Evolutionary conservation across 2,329 filamentous ascomycete genomes (phyloP).

Genomic region (Fusarium sp.): DNA sequence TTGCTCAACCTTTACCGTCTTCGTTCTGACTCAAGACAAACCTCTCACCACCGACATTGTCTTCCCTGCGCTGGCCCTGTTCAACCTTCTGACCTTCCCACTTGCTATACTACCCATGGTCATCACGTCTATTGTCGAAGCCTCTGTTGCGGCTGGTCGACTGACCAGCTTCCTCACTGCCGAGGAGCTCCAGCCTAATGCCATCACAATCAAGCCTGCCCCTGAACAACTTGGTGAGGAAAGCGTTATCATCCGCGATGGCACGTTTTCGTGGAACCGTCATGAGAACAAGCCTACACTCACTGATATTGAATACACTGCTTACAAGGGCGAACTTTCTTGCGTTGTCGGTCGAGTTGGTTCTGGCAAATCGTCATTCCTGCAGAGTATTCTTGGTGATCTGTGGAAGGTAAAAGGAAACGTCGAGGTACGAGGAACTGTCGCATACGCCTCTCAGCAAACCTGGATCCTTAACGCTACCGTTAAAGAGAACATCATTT

Average conservation of each 20-base stretch:
- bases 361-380: slow-evolving; percentile 90
- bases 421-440: slow-evolving; percentile 82
- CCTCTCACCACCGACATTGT: slow-evolving; percentile 94
- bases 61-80: slow-evolving; percentile 90
- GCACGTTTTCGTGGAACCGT: slow-evolving; percentile 94
- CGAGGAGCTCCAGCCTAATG: slow-evolving; percentile 90
- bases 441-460: slow-evolving; percentile 93
- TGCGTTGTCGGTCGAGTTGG: slow-evolving; percentile 97
- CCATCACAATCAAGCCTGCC: slow-evolving; percentile 75
- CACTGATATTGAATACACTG: slow-evolving; percentile 86
- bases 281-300: slow-evolving; percentile 78
- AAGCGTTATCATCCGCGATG: slow-evolving; percentile 83
- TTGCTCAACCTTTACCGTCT: slow-evolving; percentile 94
- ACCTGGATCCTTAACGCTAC: slow-evolving; percentile 98
- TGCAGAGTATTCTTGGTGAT: slow-evolving; percentile 90
- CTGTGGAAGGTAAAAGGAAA: slow-evolving; percentile 89
- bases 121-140: slow-evolving; percentile 95
- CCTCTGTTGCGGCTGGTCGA: slow-evolving; percentile 89
- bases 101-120: slow-evolving; percentile 96
- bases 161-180: slow-evolving; percentile 86
- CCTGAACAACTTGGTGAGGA: slow-evolving; percentile 85
- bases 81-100: slow-evolving; percentile 96
- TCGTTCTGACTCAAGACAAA: slow-evolving; percentile 82
- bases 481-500: slow-evolving; percentile 96
- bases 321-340: slow-evolving; percentile 90